Evolutionary conservation across 2,329 filamentous ascomycete species (phyloP), one percentile per base, ranked within the genome.

Genomic region (Penicillium sp.): DNA sequence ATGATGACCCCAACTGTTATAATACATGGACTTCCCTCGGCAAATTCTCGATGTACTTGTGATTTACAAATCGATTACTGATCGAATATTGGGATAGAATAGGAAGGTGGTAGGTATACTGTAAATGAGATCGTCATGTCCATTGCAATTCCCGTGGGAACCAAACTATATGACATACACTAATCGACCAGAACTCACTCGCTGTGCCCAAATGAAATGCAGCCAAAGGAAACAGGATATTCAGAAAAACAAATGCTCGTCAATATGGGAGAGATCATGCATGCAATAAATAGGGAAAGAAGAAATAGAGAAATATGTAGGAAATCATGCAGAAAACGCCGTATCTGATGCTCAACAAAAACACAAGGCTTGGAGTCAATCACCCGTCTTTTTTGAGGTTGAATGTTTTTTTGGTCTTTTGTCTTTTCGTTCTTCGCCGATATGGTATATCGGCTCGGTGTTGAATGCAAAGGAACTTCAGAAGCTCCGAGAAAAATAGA

Each of bases 131-230:
- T 31, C 55, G 54, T 59, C 55, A 57, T 65, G 55, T 66, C 57
- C 58, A 64, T 65, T 63, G 58, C 52, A 47, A 54, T 58, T 60
- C 54, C 47, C 52, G 44, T 48, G 9, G 51, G 52, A 58, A 57
- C 37, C 51, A 55, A 50, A 63, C 59, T 59, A 60, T 61, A 59
- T 58, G 59, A 64, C 61, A 64, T 62, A 65, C 56, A 64, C 51
- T 64, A 62, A 53, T 49, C 56, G 52, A 60, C 62, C 63, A 65
- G 52, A 66, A 67, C 64, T 66, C 65, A 66, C 64, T 60, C 65
- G 65, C 65, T 67, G 64, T 68, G 64, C 65, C 62, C 59, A 57
- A 56, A 54, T 58, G 47, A 59, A 64, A 57, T 61, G 54, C 49
- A 56, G 52, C 44, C 48, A 50, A 44, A 46, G 21, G 19, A 37